Base-by-base conservation (phyloP, 495 filamentous ascomycete species). In the Tuber melanosporum region DNA sequence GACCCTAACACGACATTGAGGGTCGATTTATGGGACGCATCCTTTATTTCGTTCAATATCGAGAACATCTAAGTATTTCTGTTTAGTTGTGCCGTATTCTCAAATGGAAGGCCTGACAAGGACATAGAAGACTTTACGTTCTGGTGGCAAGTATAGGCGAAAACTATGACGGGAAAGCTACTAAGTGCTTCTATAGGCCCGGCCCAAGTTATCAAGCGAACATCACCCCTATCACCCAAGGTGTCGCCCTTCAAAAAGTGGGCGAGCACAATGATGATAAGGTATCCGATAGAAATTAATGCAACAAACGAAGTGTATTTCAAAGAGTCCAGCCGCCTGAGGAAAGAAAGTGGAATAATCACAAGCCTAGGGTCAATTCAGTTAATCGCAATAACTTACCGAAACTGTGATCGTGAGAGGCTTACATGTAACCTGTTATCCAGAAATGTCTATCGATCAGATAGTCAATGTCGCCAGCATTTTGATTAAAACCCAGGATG, bases 101-200 rank as follows among this genome's bases (percentile, higher is more conserved):
- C 26, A 66, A 66, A 66, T 0, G 26, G 57, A 66, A 36, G 57
- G 26, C 6, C 26, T 26, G 12, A 36, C 32, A 70, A 45, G 39
- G 8, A 36, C 39, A 9, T 36, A 20, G 9, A 57, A 49, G 57
- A 71, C 79, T 89, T 77, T 86, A 97, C 94, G 82, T 99, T 99
- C 80, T 99, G 95, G 85, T 99, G 95, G 83, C 96, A 99, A 7
- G 95, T 99, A 85, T 98, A 99, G 32, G 95, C 95, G 86, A 98
- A 99, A 14, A 99, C 93, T 75, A 98, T 93, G 66, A 99, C 93
- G 0, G 95, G 96, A 76, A 99, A 90, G 78, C 92, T 94, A 79
- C 92, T 91, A 62, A 99, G 88, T 3, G 91, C 90, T 36, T 92
- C 89, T 52, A 97, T 87, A 22, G 91, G 87, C 0, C 95, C 94